phyloP scores from a whole-genome alignment of 371 early-diverging fungal genomes.

The Mortierella sp. region DNA sequence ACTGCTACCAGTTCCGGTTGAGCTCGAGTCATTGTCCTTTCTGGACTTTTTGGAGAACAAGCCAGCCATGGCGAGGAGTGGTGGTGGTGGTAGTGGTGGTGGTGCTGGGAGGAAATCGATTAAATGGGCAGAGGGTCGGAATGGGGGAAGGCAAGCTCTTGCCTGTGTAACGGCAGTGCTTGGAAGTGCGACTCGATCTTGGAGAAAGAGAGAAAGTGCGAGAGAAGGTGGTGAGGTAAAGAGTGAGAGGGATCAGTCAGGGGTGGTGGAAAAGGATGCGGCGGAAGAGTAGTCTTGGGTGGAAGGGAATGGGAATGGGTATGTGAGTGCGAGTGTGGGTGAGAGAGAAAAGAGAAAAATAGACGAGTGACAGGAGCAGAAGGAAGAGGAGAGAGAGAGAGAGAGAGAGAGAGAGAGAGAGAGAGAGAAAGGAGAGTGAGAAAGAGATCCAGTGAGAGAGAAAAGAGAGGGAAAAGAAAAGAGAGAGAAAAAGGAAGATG shows the following conservation, averaged over 20 bases:
- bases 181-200: background rate
- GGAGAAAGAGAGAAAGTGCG: background rate
- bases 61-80: slow-evolving; percentile 26
- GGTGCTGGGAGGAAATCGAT: no score
- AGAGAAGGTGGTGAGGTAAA: background rate
- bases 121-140: background rate
- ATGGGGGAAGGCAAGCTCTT: background rate
- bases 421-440: background rate
- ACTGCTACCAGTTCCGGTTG: slow-evolving; percentile 17
- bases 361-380: background rate
- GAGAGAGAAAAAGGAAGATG: background rate
- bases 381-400: background rate
- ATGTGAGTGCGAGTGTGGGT: background rate
- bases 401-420: background rate
- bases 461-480: background rate
- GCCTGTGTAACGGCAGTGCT: background rate
- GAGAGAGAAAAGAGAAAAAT: background rate
- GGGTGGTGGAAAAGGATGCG: background rate
- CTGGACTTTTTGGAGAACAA: slow-evolving; percentile 52
- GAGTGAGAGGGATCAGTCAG: background rate
- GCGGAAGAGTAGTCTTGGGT: background rate
- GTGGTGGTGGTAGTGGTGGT: no score
- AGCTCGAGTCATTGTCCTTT: slow-evolving; percentile 30
- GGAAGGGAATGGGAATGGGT: background rate
- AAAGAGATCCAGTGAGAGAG: no score